Percentiles rank a stretch among this genome's conserved stretches.
phyloP scores from a whole-genome alignment of 2,329 filamentous ascomycete genomes.

The Lachnellula arida region DNA sequence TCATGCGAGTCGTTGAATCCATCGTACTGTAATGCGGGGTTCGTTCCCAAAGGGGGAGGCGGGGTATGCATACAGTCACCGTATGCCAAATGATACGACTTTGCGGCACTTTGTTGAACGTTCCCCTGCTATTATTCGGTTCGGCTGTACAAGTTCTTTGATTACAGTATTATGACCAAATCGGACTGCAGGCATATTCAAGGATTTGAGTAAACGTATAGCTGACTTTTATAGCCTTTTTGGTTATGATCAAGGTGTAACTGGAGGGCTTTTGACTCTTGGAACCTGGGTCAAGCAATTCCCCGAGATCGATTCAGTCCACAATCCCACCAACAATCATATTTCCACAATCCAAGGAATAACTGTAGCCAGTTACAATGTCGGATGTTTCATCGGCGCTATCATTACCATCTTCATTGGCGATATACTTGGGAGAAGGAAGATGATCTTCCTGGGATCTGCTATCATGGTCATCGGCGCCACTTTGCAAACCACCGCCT shows the following conservation, averaged over 20 bases:
- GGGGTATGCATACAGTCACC: too few species aligned
- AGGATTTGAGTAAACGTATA: background rate
- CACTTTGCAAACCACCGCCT: conserved; percentile 36
- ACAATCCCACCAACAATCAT: conserved; percentile 19
- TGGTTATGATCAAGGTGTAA: conserved; percentile 46
- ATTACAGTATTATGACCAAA: too few species aligned
- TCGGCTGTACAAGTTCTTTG: too few species aligned
- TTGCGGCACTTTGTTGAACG: too few species aligned
- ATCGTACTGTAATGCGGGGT: too few species aligned
- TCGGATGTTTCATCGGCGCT: conserved; percentile 54
- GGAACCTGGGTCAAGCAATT: conserved; percentile 48
- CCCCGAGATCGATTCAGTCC: conserved; percentile 46
- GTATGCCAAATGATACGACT: too few species aligned
- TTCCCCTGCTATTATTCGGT: too few species aligned
- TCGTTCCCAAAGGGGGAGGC: too few species aligned
- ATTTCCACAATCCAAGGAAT: conserved; percentile 39
- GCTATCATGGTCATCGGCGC: conserved; percentile 55
- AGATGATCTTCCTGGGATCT: conserved; percentile 53
- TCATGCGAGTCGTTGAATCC: background rate
- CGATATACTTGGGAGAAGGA: conserved; percentile 52
- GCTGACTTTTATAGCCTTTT: conserved; percentile 31
- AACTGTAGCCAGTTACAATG: conserved; percentile 51
- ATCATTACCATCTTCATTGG: conserved; percentile 45
- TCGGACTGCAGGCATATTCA: too few species aligned
- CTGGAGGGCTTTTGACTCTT: conserved; percentile 41